phyloP scores from a whole-genome alignment of 1,139 yeast species.

The Hyphopichia burtonii region DNA sequence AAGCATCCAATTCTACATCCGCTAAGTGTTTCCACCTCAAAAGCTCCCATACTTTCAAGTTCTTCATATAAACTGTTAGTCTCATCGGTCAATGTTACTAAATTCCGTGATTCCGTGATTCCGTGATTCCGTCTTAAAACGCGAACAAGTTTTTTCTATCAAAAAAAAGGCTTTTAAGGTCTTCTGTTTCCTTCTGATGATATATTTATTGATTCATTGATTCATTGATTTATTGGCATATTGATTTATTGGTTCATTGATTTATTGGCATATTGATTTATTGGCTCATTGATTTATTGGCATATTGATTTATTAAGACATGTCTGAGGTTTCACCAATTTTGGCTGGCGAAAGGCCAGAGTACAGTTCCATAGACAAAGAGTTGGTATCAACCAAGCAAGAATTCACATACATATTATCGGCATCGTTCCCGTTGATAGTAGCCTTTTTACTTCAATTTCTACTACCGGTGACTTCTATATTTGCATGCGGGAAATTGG shows the following conservation, averaged over 20 bases:
- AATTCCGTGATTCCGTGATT: constrained; percentile 1
- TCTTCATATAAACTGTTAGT: not conserved
- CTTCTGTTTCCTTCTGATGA: no score
- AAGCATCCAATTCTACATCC: not conserved
- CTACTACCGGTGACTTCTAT: constrained; percentile 48
- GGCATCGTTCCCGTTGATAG: constrained; percentile 44
- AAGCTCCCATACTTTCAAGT: not conserved
- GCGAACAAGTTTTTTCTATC: no score
- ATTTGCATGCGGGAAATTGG: constrained; percentile 49
- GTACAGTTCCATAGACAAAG: not conserved
- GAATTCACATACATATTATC: constrained; percentile 31
- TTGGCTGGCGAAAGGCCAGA: no score
- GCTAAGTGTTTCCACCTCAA: not conserved
- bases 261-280: no score
- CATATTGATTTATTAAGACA: no score
- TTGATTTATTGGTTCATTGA: no score
- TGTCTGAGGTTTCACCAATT: no score
- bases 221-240: no score
- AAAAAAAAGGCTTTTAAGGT: no score
- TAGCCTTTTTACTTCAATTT: constrained; percentile 52
- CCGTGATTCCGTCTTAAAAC: no score
- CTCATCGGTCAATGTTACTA: not conserved
- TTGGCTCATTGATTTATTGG: no score
- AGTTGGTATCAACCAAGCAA: constrained; percentile 6
- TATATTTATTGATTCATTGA: no score